phyloP scores from a whole-genome alignment of 73 alveolate species.

The Stentor roeselii region DNA sequence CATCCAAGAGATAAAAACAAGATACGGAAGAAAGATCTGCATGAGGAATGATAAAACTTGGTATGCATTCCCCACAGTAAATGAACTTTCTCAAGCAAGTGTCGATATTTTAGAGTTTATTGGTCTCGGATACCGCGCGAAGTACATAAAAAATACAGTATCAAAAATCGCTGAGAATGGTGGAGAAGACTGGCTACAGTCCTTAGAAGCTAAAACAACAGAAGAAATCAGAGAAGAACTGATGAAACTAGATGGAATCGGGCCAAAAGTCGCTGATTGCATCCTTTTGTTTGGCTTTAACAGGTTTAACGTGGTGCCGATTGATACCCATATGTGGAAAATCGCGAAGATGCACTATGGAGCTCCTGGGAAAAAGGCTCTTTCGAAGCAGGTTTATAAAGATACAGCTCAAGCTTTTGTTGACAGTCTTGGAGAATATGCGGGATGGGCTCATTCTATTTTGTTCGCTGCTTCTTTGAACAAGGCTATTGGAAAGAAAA shows the following conservation, averaged over 20 bases:
- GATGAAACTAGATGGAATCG: constrained; percentile 54
- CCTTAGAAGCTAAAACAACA: constrained; percentile 31
- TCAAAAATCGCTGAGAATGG: constrained; percentile 53
- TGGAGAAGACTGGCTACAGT: constrained; percentile 52
- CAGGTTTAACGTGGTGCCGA: constrained; percentile 50
- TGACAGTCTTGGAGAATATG: constrained; percentile 51
- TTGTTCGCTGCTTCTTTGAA: constrained; percentile 65
- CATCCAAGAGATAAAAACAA: constrained; percentile 35
- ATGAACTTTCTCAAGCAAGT: constrained; percentile 36
- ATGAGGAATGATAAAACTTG: constrained; percentile 27
- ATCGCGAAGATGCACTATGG: constrained; percentile 52
- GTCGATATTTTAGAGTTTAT: constrained; percentile 49
- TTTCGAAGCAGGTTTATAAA: constrained; percentile 45
- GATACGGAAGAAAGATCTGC: constrained; percentile 24
- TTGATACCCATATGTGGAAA: constrained; percentile 65
- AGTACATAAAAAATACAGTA: constrained; percentile 43
- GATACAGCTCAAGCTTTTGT: constrained; percentile 43
- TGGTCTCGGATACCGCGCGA: constrained; percentile 71
- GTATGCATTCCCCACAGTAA: constrained; percentile 17
- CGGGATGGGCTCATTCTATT: constrained; percentile 81
- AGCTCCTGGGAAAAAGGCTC: constrained; percentile 26
- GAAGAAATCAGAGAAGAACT: constrained; percentile 45
- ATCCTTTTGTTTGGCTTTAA: constrained; percentile 59
- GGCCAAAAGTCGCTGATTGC: constrained; percentile 75
- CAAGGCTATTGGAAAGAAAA: constrained; percentile 26